Evolutionary conservation across 441 rosid genomes (phyloP).

Genomic region (Populus hybrid): DNA sequence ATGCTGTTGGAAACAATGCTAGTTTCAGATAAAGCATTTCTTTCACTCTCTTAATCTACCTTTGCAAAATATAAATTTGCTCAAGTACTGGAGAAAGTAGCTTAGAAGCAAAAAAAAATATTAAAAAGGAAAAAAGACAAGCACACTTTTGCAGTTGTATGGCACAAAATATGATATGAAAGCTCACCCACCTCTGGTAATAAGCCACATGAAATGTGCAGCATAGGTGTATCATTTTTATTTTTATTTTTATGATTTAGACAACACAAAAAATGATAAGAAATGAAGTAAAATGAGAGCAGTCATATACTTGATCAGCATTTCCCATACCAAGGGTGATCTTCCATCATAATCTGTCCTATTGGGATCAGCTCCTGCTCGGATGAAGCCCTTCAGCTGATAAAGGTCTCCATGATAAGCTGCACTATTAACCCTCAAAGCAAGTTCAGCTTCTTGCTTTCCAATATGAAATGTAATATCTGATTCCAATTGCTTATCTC

Average conservation of each 20-base stretch:
- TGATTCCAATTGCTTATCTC: slow-evolving; percentile 68
- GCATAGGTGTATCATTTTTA: too few relatives aligned
- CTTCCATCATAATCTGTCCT: slow-evolving; percentile 91
- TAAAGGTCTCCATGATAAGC: slow-evolving; percentile 80
- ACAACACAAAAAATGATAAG: not conserved
- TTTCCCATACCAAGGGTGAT: slow-evolving; percentile 66
- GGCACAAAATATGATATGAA: not conserved
- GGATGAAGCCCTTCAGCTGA: slow-evolving; percentile 68
- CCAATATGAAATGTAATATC: slow-evolving; percentile 82
- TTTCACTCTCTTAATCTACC: not conserved
- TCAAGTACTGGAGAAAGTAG: not conserved
- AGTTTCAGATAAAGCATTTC: slow-evolving; percentile 3
- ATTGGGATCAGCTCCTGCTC: slow-evolving; percentile 89
- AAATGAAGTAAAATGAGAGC: not conserved
- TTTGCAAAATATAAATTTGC: not conserved
- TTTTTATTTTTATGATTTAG: not conserved
- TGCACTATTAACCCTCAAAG: slow-evolving; percentile 77
- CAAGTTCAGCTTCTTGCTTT: slow-evolving; percentile 95
- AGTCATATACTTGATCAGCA: not conserved
- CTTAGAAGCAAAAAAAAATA: not conserved
- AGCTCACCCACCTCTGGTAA: not conserved
- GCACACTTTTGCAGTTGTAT: not conserved
- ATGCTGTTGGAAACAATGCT: slow-evolving; percentile 53
- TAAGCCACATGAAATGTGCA: not conserved
- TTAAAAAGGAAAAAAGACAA: not conserved